phyloP scores from a whole-genome alignment of 768 basidiomycete genomes.

The Lyophyllum atratum region DNA sequence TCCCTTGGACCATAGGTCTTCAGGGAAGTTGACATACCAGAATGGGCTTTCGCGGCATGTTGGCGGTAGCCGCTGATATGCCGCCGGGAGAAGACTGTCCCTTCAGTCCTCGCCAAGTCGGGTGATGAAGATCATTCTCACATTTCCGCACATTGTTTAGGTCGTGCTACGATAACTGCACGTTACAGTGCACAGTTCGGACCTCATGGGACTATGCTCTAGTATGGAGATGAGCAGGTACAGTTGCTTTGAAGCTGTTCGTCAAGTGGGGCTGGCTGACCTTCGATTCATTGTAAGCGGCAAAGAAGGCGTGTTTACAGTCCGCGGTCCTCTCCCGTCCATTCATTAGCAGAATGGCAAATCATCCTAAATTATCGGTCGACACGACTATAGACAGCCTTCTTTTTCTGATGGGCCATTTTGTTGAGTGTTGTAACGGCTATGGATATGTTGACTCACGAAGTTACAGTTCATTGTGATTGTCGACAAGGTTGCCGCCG shows the following conservation, averaged over 20 bases:
- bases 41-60: background rate
- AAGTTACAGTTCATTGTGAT: background rate
- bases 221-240: background rate
- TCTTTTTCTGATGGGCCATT: background rate
- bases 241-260: background rate
- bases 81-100: conserved; percentile 3
- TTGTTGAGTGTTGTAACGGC: background rate
- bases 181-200: too few species aligned
- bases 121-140: background rate
- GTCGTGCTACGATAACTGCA: background rate
- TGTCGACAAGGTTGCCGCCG: conserved; percentile 12
- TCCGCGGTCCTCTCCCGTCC: background rate
- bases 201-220: too few species aligned
- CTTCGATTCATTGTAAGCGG: background rate
- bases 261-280: background rate
- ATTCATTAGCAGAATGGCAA: background rate
- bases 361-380: background rate
- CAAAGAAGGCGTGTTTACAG: background rate
- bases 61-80: background rate
- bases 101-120: background rate
- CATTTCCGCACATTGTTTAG: background rate
- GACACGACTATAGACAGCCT: background rate
- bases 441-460: background rate
- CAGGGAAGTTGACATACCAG: background rate
- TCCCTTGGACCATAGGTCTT: too few species aligned